Conservation (phyloP, 192 early-diverging fungal genomes). For the Linnemannia zychae region DNA sequence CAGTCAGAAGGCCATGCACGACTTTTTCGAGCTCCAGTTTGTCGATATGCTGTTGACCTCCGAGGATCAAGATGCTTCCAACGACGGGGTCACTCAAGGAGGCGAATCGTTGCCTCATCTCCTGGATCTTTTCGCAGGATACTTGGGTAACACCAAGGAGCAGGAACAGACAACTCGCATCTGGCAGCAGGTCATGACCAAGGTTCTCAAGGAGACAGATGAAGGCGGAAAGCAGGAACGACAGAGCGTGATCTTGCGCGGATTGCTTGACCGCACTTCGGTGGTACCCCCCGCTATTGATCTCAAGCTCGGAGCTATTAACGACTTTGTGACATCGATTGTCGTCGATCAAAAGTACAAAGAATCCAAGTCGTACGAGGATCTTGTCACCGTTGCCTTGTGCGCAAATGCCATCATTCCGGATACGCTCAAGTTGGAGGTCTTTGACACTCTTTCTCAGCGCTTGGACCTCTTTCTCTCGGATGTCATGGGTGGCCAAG, state of each 20-base stretch:
- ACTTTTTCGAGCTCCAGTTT: constrained; percentile 48
- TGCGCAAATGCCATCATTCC: constrained; percentile 13
- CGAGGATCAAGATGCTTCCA: constrained; percentile 22
- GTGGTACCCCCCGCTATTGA: constrained; percentile 3
- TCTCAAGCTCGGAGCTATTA: constrained; percentile 24
- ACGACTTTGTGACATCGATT: constrained; percentile 27
- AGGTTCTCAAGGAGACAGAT: constrained; percentile 36
- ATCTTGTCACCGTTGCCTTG: constrained; percentile 11
- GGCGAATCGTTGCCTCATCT: constrained; percentile 43
- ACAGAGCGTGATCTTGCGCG: constrained; percentile 28
- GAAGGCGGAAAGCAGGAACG: constrained; percentile 4
- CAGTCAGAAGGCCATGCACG: constrained; percentile 45
- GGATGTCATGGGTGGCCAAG: constrained; percentile 17
- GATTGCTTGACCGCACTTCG: constrained; percentile 28
- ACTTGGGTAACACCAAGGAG: constrained; percentile 40
- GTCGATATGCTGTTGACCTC: constrained; percentile 48
- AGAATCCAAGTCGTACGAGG: constrained; percentile 11
- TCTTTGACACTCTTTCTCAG: constrained; percentile 38
- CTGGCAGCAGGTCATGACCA: constrained; percentile 49
- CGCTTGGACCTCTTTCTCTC: constrained; percentile 33
- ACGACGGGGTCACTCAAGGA: not conserved
- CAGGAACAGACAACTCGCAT: constrained; percentile 14
- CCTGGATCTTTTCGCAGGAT: constrained; percentile 47
- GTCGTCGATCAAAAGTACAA: constrained; percentile 31
- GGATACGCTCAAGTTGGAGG: constrained; percentile 22